Base-by-base conservation (phyloP, 257 asterid species). In the Nicotiana undulata region DNA sequence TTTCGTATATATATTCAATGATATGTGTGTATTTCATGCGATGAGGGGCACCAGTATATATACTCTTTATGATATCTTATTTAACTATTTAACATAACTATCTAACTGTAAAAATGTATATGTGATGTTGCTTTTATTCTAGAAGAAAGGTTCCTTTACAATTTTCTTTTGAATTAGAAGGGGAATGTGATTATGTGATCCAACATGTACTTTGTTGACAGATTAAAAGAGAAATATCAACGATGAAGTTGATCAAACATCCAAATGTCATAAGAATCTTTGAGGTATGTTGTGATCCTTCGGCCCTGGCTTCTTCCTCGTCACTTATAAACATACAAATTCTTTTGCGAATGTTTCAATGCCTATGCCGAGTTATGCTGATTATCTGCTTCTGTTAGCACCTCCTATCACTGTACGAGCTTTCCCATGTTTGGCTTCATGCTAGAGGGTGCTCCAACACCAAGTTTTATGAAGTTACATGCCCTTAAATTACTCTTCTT, bases 201-300 rank as follows among this genome's bases (percentile, higher is more conserved):
- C 11, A 18, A 1, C 20, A 56, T 37, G 53, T 66, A 59, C 16
- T 26, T 26, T 80, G 9, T 12, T n/a, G 49, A 80, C 93, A 90
- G 97, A 93, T 91, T 60, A 91, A 93, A 85, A 87, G 97, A 80
- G 97, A 93, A 85, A 93, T 93, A 81, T 90, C 97, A 34, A 91
- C 95, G 52, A 93, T 90, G 97, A 93, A 93, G 91, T 81, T 93
- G 92, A 90, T 93, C 88, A 91, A 87, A 82, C 98, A 93, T 85
- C 97, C 98, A 3, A 91, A 91, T 86, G 95, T 93, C 87, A 82
- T 93, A 6, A 88, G 86, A 77, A 86, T 93, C 67, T 84, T 85
- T 70, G 97, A 93, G 97, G 98, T 93, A 83, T 34, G 44, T 55
- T 24, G 53, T 17, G 37, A 2, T 46, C 65, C 31, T 44, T 10